Conservation (phyloP, 805 yeast species). For the Debaryomyces castellii region DNA sequence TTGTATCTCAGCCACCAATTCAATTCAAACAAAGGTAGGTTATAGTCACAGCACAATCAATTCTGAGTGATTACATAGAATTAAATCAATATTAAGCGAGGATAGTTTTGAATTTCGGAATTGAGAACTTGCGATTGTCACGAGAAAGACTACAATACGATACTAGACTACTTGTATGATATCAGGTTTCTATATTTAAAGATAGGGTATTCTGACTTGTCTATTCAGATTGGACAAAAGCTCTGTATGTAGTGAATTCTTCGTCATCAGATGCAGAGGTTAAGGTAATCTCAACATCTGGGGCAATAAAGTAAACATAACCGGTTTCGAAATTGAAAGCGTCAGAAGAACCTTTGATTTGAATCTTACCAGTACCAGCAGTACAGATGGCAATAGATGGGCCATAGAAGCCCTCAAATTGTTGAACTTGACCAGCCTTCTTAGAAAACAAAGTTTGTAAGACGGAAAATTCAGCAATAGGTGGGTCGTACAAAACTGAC, state of each 20-base stretch:
- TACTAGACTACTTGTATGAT: not conserved
- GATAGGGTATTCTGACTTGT: not conserved
- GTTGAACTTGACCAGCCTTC: conserved; percentile 49
- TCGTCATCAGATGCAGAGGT: conserved; percentile 45
- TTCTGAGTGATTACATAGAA: not conserved
- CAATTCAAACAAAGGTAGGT: not conserved
- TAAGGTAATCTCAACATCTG: conserved; percentile 65
- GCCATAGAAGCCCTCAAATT: conserved; percentile 66
- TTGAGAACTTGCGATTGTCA: not conserved
- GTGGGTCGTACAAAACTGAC: conserved; percentile 82
- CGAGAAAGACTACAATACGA: too few relatives aligned
- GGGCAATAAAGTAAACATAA: conserved; percentile 80
- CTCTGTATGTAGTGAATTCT: conserved; percentile 80
- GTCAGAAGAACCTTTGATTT: conserved; percentile 40
- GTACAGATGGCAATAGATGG: conserved; percentile 87
- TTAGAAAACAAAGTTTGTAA: conserved; percentile 67
- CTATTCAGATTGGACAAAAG: conserved; percentile 68
- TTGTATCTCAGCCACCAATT: not conserved
- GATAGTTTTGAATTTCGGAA: not conserved
- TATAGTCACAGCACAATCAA: not conserved
- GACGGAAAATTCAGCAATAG: conserved; percentile 95
- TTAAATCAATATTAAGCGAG: not conserved
- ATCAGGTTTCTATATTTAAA: too few relatives aligned
- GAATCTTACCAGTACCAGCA: conserved; percentile 68
- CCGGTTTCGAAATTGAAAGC: conserved; percentile 57